Conservation (phyloP, 2,329 filamentous ascomycete genomes). For the Pseudogymnoascus pannorum region DNA sequence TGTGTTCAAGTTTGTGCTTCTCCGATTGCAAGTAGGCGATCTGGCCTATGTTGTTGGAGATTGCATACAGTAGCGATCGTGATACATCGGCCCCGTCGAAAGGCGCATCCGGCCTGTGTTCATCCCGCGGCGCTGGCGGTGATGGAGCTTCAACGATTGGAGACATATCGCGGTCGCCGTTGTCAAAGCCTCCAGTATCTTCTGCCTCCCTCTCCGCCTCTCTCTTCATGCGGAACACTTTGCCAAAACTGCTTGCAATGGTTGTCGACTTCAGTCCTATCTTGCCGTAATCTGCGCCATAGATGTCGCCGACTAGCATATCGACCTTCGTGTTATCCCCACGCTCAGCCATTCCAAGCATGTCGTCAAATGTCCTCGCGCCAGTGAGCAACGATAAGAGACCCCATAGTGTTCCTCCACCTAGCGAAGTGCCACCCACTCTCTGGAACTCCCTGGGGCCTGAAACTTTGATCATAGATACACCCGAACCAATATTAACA, state of each 20-base stretch:
- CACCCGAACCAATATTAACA: conserved; percentile 95
- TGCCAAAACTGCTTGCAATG: conserved; percentile 93
- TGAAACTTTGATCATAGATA: conserved; percentile 94
- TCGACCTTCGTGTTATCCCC: conserved; percentile 93
- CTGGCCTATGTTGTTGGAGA: conserved; percentile 97
- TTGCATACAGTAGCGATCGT: conserved; percentile 83
- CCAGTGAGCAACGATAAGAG: conserved; percentile 85
- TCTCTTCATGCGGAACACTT: conserved; percentile 89
- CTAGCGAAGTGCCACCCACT: conserved; percentile 89
- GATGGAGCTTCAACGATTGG: neutral
- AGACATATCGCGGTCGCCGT: conserved; percentile 8
- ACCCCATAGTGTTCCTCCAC: conserved; percentile 96
- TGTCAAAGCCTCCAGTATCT: conserved; percentile 46
- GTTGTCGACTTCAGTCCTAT: conserved; percentile 93
- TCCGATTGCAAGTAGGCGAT: conserved; percentile 97
- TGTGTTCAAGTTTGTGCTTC: conserved; percentile 82
- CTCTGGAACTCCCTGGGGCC: conserved; percentile 80
- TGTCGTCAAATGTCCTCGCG: conserved; percentile 94
- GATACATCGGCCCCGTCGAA: conserved; percentile 84
- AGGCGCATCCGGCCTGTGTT: conserved; percentile 28
- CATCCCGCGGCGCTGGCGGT: neutral
- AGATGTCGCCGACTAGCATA: conserved; percentile 96
- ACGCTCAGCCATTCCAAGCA: conserved; percentile 83
- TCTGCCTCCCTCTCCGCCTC: conserved; percentile 74
- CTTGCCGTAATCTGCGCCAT: conserved; percentile 90